Conservation (phyloP, 2,329 filamentous ascomycete species). For the Emydomyces testavorans region DNA sequence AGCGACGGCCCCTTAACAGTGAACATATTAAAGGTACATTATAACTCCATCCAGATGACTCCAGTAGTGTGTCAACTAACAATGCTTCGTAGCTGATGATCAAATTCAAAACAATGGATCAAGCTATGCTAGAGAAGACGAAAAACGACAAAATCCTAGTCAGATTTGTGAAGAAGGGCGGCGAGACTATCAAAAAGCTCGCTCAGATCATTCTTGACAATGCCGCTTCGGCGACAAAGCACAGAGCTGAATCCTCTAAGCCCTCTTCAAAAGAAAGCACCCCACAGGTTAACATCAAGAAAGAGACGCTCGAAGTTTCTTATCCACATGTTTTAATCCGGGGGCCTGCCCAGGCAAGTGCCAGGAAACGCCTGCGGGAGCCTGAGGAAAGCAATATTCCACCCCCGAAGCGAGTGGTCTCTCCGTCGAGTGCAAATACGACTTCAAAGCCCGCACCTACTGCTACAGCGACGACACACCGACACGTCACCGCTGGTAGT, state of each 20-base stretch:
- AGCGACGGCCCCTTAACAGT: conserved; percentile 36
- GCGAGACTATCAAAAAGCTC: conserved; percentile 44
- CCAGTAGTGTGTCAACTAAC: conserved; percentile 18
- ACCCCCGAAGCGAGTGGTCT: conserved; percentile 31
- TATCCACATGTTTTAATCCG: conserved; percentile 10
- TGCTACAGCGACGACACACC: not conserved
- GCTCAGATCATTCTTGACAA: conserved; percentile 45
- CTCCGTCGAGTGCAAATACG: conserved; percentile 27
- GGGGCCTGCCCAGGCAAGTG: conserved; percentile 18
- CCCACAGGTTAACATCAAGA: conserved; percentile 17
- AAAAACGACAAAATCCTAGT: conserved; percentile 49
- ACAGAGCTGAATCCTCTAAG: conserved; percentile 31
- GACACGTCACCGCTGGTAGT: not conserved
- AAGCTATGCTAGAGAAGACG: conserved; percentile 47
- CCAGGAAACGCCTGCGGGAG: conserved; percentile 33
- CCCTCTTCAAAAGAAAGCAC: conserved; percentile 28
- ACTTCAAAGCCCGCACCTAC: conserved; percentile 19
- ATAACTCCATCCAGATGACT: not conserved
- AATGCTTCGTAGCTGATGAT: conserved; percentile 37
- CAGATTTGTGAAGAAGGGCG: conserved; percentile 48
- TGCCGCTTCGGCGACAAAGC: conserved; percentile 35
- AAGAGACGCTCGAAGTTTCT: not conserved
- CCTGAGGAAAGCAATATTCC: conserved; percentile 27
- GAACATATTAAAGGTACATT: conserved; percentile 37
- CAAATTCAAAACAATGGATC: conserved; percentile 46